Conservation (phyloP, 768 basidiomycete species). For the Rhodotorula toruloides region DNA sequence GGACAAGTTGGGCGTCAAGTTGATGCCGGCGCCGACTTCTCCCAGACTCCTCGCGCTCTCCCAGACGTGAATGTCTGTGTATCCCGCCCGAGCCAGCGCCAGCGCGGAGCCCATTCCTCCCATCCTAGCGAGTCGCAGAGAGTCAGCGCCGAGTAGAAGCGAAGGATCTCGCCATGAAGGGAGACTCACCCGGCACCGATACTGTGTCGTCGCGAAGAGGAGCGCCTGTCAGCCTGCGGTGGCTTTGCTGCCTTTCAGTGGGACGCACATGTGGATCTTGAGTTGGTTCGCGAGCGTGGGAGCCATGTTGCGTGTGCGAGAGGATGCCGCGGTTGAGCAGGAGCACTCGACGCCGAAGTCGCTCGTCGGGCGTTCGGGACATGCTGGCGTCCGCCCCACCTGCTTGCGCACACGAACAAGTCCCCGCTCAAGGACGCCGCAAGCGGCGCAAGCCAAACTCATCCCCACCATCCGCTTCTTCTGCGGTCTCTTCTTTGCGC, state of each 20-base stretch:
- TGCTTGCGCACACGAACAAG: no score
- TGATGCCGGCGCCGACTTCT: conserved; percentile 49
- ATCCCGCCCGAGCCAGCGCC: background rate
- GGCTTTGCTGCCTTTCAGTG: background rate
- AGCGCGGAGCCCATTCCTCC: background rate
- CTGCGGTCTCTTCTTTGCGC: no score
- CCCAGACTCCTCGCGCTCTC: background rate
- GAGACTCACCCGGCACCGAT: conserved; percentile 2
- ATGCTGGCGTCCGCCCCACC: no score
- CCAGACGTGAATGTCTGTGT: conserved; percentile 6
- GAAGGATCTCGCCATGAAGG: background rate
- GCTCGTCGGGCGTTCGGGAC: no score
- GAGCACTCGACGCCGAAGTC: no score
- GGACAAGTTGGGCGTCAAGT: conserved; percentile 48
- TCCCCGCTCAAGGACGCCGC: no score
- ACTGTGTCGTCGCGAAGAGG: background rate
- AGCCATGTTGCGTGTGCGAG: background rate
- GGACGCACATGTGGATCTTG: conserved; percentile 1
- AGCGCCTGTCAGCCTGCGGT: no score
- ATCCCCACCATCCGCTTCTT: no score
- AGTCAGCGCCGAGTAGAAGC: background rate
- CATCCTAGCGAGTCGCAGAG: background rate
- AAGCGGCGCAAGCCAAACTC: no score
- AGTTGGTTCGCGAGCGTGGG: background rate
- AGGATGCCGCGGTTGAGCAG: no score